phyloP scores from a whole-genome alignment of 225 moss, liverwort and hornwort species.

The Bryum argenteum region DNA sequence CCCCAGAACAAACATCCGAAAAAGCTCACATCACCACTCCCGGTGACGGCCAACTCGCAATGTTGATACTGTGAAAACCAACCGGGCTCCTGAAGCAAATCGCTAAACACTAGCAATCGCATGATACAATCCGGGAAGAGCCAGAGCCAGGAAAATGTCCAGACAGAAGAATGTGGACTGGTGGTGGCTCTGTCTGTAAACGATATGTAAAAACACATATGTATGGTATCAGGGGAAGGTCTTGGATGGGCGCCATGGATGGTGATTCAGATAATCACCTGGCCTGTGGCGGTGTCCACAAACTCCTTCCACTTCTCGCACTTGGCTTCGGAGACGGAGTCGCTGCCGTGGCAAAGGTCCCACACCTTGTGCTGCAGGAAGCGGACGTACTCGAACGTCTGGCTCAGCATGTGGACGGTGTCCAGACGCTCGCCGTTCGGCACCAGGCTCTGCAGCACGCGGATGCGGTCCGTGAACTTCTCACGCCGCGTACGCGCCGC shows the following conservation, averaged over 20 bases:
- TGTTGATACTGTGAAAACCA: too few relatives aligned
- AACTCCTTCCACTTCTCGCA: slow-evolving; percentile 99
- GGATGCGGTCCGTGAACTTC: slow-evolving; percentile 96
- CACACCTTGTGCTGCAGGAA: slow-evolving; percentile 98
- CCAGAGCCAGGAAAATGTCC: slow-evolving; percentile 34
- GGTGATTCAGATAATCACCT: slow-evolving; percentile 50
- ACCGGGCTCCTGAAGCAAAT: background rate
- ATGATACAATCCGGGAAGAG: slow-evolving; percentile 34
- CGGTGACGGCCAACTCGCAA: slow-evolving; percentile 30
- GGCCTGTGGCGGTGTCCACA: slow-evolving; percentile 63
- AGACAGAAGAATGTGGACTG: slow-evolving; percentile 17
- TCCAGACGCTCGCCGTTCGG: slow-evolving; percentile 96
- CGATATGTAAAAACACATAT: background rate
- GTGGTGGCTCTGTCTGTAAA: background rate
- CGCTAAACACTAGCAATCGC: slow-evolving; percentile 27
- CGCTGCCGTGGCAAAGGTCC: slow-evolving; percentile 88
- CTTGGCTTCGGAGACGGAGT: slow-evolving; percentile 59
- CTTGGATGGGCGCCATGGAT: too few relatives aligned
- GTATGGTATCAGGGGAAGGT: too few relatives aligned
- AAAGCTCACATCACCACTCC: slow-evolving; percentile 41
- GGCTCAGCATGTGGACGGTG: slow-evolving; percentile 96
- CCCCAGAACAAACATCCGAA: slow-evolving; percentile 28
- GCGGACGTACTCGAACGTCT: slow-evolving; percentile 92
- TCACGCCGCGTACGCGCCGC: slow-evolving; percentile 92
- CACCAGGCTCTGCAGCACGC: slow-evolving; percentile 83